These are phyloP conservation scores for Pseudogymnoascus sp. DNA, from an alignment of 2,329 filamentous ascomycete genomes.

Conservation along the genomic window DNA sequence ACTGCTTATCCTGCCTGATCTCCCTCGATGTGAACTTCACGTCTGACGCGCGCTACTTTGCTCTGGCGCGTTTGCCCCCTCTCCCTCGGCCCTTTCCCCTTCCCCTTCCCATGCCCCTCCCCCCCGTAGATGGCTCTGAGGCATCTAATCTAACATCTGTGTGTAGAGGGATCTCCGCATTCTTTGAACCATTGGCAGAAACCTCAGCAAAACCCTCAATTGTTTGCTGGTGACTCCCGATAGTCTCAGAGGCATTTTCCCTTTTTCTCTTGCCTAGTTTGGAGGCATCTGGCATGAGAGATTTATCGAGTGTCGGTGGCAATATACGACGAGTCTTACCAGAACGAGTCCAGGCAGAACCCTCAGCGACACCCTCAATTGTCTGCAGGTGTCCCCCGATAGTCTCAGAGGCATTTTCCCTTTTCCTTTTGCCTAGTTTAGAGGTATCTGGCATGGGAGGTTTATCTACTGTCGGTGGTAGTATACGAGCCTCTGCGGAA, in stretches of 20 bases:
- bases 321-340: neutral
- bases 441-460: neutral
- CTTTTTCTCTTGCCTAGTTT: neutral
- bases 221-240: neutral
- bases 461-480: neutral
- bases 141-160: neutral
- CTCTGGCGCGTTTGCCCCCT: neutral
- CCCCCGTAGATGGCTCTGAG: neutral
- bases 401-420: neutral
- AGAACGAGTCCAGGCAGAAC: neutral
- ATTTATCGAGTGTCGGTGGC: neutral
- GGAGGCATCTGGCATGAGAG: neutral
- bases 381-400: neutral
- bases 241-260: neutral
- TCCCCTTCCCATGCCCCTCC: neutral
- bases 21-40: neutral
- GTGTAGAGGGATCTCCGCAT: neutral
- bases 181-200: neutral
- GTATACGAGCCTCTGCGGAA: neutral
- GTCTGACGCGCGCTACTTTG: neutral
- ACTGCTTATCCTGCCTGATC: neutral
- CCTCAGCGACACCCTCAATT: neutral
- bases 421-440: neutral
- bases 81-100: neutral
- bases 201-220: neutral